phyloP scores from a whole-genome alignment of 2,329 filamentous ascomycete genomes.

The Dactylonectria macrodidyma region DNA sequence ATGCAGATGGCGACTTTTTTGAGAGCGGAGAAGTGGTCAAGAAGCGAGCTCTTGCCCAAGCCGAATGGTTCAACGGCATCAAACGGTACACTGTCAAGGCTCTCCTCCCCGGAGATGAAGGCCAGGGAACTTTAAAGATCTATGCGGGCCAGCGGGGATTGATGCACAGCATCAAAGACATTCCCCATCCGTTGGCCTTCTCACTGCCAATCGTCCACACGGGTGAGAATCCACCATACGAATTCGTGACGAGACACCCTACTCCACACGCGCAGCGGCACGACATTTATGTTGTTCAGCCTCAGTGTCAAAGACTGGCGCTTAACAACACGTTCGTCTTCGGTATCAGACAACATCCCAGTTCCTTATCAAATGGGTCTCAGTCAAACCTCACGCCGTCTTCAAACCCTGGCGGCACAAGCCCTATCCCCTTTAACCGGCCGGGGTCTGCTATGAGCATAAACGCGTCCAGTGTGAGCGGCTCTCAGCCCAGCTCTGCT shows the following conservation, averaged over 20 bases:
- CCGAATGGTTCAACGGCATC: constrained; percentile 88
- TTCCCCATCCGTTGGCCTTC: constrained; percentile 91
- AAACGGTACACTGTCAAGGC: constrained; percentile 97
- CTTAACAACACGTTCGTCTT: constrained; percentile 99
- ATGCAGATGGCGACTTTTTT: constrained; percentile 92
- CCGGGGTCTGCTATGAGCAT: constrained; percentile 77
- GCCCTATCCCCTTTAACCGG: constrained; percentile 74
- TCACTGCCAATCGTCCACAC: constrained; percentile 91
- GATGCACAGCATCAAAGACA: constrained; percentile 98
- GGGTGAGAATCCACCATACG: constrained; percentile 93
- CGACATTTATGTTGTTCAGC: constrained; percentile 96
- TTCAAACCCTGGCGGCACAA: constrained; percentile 63
- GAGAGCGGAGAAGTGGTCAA: constrained; percentile 90
- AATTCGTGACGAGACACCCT: constrained; percentile 93
- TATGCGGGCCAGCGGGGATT: constrained; percentile 95
- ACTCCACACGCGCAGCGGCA: constrained; percentile 98
- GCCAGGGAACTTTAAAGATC: constrained; percentile 87
- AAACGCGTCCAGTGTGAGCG: constrained; percentile 70
- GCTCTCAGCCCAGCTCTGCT: constrained; percentile 70
- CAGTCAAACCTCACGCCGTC: constrained; percentile 60
- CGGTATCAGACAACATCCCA: constrained; percentile 91
- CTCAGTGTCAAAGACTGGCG: constrained; percentile 89
- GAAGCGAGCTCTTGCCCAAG: constrained; percentile 91
- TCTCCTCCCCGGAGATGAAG: constrained; percentile 91
- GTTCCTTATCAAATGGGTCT: constrained; percentile 60